A percentile compares a stretch with the other conserved stretches of the same genome.
These are phyloP conservation scores for Comarum palustre DNA, from an alignment of 306 rosid species.

Conservation along the genomic window DNA sequence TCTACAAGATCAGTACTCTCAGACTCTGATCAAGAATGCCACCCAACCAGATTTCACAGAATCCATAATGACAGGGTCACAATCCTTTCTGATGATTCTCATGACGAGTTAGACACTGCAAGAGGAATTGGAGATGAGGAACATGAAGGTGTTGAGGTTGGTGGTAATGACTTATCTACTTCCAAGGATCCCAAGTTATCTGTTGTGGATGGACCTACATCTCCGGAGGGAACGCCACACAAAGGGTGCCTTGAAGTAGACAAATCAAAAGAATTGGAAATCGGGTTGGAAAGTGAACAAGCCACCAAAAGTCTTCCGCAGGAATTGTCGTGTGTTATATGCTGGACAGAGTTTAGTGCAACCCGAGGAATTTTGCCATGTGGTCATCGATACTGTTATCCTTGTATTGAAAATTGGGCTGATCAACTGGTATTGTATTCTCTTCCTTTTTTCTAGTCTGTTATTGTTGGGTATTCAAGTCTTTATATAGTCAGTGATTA, in stretches of 20 bases:
- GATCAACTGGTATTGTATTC: slow-evolving; percentile 51
- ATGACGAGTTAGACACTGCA: slow-evolving; percentile 32
- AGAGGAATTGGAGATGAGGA: slow-evolving; percentile 27
- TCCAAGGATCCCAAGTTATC: slow-evolving; percentile 28
- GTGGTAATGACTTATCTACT: slow-evolving; percentile 22
- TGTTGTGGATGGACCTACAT: slow-evolving; percentile 30
- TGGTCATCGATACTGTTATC: slow-evolving; percentile 83
- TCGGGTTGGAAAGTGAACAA: slow-evolving; percentile 27
- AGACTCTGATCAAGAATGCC: slow-evolving; percentile 37
- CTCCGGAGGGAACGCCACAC: slow-evolving; percentile 31
- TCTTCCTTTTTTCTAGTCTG: neutral
- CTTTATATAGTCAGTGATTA: neutral
- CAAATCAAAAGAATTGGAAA: slow-evolving; percentile 22
- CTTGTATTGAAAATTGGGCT: slow-evolving; percentile 80
- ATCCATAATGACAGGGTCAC: slow-evolving; percentile 20
- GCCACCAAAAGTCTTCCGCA: slow-evolving; percentile 31
- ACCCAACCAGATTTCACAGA: slow-evolving; percentile 25
- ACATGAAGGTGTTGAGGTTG: slow-evolving; percentile 37
- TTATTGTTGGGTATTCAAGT: neutral
- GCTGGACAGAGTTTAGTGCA: slow-evolving; percentile 72
- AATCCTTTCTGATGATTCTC: slow-evolving; percentile 36
- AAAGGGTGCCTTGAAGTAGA: slow-evolving; percentile 38
- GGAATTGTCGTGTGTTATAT: slow-evolving; percentile 82
- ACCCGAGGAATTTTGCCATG: slow-evolving; percentile 76
- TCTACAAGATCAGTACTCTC: slow-evolving; percentile 26